These are phyloP conservation scores for Ceratocystiopsis minuta DNA, from an alignment of 2,329 filamentous ascomycete species.

Conservation along the genomic window DNA sequence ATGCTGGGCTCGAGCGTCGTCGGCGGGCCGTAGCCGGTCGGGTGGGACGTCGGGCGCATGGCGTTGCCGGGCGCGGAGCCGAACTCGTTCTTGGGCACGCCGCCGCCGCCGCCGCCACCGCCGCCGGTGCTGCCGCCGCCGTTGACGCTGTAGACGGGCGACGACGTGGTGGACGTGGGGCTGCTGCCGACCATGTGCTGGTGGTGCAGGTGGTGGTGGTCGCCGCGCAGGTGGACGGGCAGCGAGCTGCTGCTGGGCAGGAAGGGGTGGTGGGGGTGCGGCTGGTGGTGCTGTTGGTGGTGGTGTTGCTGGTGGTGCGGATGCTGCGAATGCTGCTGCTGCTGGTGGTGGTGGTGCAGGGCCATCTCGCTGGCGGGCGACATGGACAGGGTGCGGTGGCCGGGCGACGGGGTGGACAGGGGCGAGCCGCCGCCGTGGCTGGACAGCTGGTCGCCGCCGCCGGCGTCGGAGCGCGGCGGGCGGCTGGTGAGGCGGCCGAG, in stretches of 20 bases:
- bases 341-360: slow-evolving; percentile 61
- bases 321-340: slow-evolving; percentile 52
- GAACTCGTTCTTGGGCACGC: no score
- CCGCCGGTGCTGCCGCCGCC: not conserved
- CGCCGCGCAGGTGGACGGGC: slow-evolving; percentile 63
- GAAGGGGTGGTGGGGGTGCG: slow-evolving; percentile 24
- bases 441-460: slow-evolving; percentile 11
- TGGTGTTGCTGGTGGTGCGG: slow-evolving; percentile 45
- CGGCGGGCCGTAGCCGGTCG: slow-evolving; percentile 63
- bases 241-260: slow-evolving; percentile 62
- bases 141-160: slow-evolving; percentile 10
- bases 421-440: slow-evolving; percentile 43
- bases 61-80: slow-evolving; percentile 39
- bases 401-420: slow-evolving; percentile 41
- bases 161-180: slow-evolving; percentile 48
- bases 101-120: no score
- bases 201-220: slow-evolving; percentile 37
- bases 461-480: slow-evolving; percentile 43
- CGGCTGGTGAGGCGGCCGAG: slow-evolving; percentile 18
- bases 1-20: slow-evolving; percentile 72
- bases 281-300: not conserved
- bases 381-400: slow-evolving; percentile 36
- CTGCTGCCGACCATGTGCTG: slow-evolving; percentile 25
- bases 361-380: slow-evolving; percentile 68
- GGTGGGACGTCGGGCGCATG: slow-evolving; percentile 68